These are phyloP conservation scores for Penicillium oxalicum DNA, from an alignment of 2,329 filamentous ascomycete genomes.

Conservation along the genomic window DNA sequence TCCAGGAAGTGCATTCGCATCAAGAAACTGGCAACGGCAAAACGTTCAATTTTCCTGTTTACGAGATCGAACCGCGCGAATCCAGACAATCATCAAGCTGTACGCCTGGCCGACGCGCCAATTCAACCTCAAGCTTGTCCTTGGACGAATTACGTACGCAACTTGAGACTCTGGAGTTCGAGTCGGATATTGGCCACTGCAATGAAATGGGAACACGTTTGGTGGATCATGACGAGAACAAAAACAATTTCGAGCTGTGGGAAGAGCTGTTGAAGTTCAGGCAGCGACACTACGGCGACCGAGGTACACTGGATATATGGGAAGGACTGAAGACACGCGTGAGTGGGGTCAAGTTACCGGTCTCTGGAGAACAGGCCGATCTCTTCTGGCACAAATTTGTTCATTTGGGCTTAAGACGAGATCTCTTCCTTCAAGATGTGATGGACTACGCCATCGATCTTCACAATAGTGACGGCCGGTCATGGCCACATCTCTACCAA, in stretches of 20 bases:
- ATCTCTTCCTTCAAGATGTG: slow-evolving; percentile 30
- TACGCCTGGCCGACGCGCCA: background rate
- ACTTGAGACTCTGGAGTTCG: slow-evolving; percentile 34
- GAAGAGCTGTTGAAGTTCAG: slow-evolving; percentile 40
- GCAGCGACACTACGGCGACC: slow-evolving; percentile 39
- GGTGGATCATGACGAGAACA: slow-evolving; percentile 29
- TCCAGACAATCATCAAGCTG: slow-evolving; percentile 1
- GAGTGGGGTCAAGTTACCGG: slow-evolving; percentile 30
- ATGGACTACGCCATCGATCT: slow-evolving; percentile 37
- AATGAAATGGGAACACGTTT: slow-evolving; percentile 33
- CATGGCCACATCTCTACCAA: slow-evolving; percentile 34
- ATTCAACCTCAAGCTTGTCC: slow-evolving; percentile 1
- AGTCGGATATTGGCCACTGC: slow-evolving; percentile 38
- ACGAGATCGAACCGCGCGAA: slow-evolving; percentile 24
- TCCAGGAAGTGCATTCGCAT: background rate
- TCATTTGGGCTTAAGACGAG: slow-evolving; percentile 29
- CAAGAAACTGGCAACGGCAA: slow-evolving; percentile 4
- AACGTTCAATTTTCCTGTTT: slow-evolving; percentile 19
- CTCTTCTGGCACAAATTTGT: slow-evolving; percentile 41
- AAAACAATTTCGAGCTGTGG: slow-evolving; percentile 40
- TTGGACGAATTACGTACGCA: slow-evolving; percentile 22
- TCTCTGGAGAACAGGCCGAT: slow-evolving; percentile 32
- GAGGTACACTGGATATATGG: slow-evolving; percentile 40
- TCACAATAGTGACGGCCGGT: slow-evolving; percentile 33
- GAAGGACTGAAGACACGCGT: slow-evolving; percentile 31